Conservation (phyloP, 164 flowering plant genomes). For the Sedum album region DNA sequence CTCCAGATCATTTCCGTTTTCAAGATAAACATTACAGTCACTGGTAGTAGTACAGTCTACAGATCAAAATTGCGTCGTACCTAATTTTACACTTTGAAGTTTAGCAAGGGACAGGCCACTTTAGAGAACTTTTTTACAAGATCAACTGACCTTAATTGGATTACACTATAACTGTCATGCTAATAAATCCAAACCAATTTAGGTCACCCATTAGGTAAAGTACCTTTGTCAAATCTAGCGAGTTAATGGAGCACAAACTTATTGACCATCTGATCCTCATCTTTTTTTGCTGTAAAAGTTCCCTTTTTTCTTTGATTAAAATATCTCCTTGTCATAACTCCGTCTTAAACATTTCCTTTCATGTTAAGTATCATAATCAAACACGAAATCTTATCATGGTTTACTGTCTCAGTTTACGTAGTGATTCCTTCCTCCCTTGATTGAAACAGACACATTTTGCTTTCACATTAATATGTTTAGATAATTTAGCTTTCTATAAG, state of each 20-base stretch:
- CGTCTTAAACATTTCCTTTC: not conserved
- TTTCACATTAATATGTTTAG: not conserved
- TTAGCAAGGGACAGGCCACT: not conserved
- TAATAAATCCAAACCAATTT: not conserved
- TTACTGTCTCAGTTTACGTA: not conserved
- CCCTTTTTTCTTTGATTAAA: not conserved
- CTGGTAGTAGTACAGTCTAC: not conserved
- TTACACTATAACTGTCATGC: not conserved
- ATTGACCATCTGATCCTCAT: not conserved
- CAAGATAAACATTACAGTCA: not conserved
- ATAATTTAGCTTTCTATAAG: not conserved
- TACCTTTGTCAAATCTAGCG: not conserved
- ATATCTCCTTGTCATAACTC: not conserved
- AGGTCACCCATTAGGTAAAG: not conserved
- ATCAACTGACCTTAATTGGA: not conserved
- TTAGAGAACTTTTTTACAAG: not conserved
- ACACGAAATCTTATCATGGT: not conserved
- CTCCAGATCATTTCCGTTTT: not conserved
- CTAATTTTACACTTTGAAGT: not conserved
- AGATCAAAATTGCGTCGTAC: not conserved
- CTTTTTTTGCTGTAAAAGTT: not conserved
- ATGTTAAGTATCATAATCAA: not conserved
- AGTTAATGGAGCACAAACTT: constrained; percentile 4
- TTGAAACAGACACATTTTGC: not conserved
- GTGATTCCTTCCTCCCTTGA: not conserved